Evolutionary conservation across 192 early-diverging fungal species (phyloP).

Genomic region (Tieghemiomyces parasiticus): DNA sequence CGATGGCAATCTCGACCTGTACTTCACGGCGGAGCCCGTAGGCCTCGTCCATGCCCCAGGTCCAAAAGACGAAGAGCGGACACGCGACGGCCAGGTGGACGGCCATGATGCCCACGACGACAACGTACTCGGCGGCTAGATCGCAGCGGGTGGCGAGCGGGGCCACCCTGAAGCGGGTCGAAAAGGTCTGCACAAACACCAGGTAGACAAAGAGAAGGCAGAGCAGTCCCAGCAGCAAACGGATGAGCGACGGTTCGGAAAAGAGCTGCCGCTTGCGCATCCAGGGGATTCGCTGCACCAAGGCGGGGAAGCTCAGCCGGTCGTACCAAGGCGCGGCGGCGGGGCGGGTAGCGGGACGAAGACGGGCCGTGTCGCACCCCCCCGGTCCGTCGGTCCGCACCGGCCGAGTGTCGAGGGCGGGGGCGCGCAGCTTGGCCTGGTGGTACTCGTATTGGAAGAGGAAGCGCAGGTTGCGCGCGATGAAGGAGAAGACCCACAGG

Average conservation of each 20-base stretch:
- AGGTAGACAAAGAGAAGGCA: conserved; percentile 9
- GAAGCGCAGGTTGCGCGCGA: conserved; percentile 9
- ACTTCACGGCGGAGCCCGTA: conserved; percentile 8
- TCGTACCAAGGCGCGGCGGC: not conserved
- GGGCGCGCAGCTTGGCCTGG: conserved; percentile 8
- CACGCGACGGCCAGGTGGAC: not conserved
- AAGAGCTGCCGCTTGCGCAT: conserved; percentile 4
- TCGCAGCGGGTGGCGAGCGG: conserved; percentile 1
- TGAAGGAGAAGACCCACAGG: conserved; percentile 11
- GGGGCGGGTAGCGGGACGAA: not conserved
- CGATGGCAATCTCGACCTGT: not conserved
- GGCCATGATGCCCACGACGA: not conserved
- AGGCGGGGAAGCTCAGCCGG: not conserved
- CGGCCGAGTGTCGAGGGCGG: not conserved
- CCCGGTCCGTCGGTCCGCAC: not conserved
- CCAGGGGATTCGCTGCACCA: conserved; percentile 9
- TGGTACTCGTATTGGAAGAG: conserved; percentile 13
- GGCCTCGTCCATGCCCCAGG: conserved; percentile 7
- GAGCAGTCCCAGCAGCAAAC: not conserved
- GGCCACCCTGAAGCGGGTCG: not conserved
- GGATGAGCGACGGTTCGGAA: not conserved
- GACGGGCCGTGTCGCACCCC: not conserved
- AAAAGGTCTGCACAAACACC: conserved; percentile 12
- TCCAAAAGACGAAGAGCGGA: conserved; percentile 6
- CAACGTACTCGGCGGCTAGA: not conserved